phyloP scores from a whole-genome alignment of 1,284 basidiomycete species.

The Ganoderma resinaceum region DNA sequence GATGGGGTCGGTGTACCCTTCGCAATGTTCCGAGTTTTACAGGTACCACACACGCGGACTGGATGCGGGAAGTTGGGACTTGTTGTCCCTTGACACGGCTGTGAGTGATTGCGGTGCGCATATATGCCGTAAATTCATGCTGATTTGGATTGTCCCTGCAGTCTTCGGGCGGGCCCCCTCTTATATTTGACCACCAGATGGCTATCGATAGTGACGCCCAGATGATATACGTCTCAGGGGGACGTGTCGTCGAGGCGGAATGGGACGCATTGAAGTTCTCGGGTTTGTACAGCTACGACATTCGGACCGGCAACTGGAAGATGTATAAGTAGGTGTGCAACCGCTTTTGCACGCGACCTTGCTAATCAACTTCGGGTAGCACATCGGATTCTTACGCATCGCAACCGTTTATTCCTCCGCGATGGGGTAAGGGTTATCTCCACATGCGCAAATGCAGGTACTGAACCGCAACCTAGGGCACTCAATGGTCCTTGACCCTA shows the following conservation, averaged over 20 bases:
- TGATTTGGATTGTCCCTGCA: conserved; percentile 33
- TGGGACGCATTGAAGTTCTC: conserved; percentile 65
- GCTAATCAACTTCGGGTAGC: conserved; percentile 16
- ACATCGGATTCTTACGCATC: conserved; percentile 24
- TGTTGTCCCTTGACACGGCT: conserved; percentile 66
- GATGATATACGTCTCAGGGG: conserved; percentile 81
- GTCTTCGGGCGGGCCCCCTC: conserved; percentile 72
- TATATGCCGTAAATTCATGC: not conserved
- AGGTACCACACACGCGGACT: conserved; percentile 70
- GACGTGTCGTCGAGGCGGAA: conserved; percentile 72
- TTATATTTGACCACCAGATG: conserved; percentile 86
- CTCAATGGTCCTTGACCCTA: conserved; percentile 77
- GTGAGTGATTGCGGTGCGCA: conserved; percentile 48
- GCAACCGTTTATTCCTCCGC: conserved; percentile 53
- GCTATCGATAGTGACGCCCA: conserved; percentile 76
- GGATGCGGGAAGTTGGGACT: conserved; percentile 70
- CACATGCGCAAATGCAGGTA: not conserved
- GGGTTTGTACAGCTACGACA: conserved; percentile 74
- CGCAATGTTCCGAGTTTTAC: conserved; percentile 70
- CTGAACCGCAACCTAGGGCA: conserved; percentile 54
- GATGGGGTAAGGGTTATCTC: conserved; percentile 55
- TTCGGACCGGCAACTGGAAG: conserved; percentile 68
- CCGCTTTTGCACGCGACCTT: not conserved
- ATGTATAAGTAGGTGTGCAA: conserved; percentile 60
- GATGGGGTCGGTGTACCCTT: conserved; percentile 20